These are phyloP conservation scores for Ambrosia trifida DNA, from an alignment of 129 eudicot species.

Conservation along the genomic window DNA sequence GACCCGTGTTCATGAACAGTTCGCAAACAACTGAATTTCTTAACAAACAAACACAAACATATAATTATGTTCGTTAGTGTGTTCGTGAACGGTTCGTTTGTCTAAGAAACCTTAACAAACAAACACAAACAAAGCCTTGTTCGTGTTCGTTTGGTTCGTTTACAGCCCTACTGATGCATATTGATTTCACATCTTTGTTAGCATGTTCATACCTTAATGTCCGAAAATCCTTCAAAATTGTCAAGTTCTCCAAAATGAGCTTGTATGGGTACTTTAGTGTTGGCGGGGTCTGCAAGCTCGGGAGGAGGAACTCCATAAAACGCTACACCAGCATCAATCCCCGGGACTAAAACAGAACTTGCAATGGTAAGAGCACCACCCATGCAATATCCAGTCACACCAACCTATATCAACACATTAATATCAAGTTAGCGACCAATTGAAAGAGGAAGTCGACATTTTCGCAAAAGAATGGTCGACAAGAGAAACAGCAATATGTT, in stretches of 20 bases:
- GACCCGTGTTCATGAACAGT: too few species aligned
- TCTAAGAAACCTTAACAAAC: too few species aligned
- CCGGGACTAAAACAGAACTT: conserved; percentile 76
- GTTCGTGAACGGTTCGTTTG: too few species aligned
- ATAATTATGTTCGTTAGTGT: too few species aligned
- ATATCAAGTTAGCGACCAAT: neutral
- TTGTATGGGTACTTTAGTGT: conserved; percentile 80
- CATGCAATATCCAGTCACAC: conserved; percentile 97
- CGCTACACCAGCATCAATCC: conserved; percentile 81
- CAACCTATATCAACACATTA: conserved; percentile 51
- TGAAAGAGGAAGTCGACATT: neutral
- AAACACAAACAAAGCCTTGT: too few species aligned
- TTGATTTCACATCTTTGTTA: neutral
- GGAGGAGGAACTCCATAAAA: conserved; percentile 93
- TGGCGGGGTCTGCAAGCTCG: conserved; percentile 79
- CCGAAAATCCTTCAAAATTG: conserved; percentile 72
- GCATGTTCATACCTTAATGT: conserved; percentile 55
- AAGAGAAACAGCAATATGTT: neutral
- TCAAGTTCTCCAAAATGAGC: conserved; percentile 96
- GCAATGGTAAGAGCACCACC: conserved; percentile 98
- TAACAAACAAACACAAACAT: too few species aligned
- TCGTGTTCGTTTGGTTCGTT: too few species aligned
- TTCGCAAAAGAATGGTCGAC: neutral
- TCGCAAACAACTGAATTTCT: too few species aligned
- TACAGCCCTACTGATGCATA: too few species aligned